Evolutionary conservation across 2,329 filamentous ascomycete genomes (phyloP).

Genomic region (Xylaria sp.): DNA sequence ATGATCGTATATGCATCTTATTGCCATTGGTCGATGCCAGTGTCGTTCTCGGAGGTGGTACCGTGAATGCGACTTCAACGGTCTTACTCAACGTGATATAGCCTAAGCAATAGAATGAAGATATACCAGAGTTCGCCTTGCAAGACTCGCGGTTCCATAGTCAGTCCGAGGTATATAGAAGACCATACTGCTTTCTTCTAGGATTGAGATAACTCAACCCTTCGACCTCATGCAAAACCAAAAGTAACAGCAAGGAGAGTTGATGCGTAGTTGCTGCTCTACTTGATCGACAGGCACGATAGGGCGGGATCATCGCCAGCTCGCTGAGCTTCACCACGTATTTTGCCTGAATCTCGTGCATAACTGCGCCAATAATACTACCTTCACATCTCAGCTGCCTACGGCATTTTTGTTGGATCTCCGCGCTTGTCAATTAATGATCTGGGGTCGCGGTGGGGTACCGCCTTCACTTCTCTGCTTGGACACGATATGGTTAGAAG

Average conservation of each 20-base stretch:
- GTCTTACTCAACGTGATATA: conserved; percentile 24
- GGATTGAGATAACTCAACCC: background rate
- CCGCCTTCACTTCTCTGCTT: background rate
- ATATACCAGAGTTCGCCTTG: background rate
- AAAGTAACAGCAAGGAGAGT: background rate
- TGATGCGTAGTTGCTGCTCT: background rate
- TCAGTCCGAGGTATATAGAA: background rate
- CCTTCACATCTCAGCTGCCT: conserved; percentile 13
- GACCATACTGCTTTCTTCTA: background rate
- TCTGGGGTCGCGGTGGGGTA: background rate
- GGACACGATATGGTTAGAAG: background rate
- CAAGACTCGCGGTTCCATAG: no score
- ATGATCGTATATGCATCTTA: conserved; percentile 4
- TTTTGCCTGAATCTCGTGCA: conserved; percentile 36
- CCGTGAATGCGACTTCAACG: conserved; percentile 19
- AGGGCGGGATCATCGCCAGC: conserved; percentile 26
- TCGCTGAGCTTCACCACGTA: conserved; percentile 13
- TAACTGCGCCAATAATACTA: conserved; percentile 12
- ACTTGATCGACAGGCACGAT: conserved; percentile 26
- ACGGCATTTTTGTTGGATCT: background rate
- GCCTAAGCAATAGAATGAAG: conserved; percentile 21
- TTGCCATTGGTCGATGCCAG: conserved; percentile 17
- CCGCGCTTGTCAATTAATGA: background rate
- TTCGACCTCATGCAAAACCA: background rate
- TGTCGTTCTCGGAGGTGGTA: conserved; percentile 24